Percentiles rank a stretch among this genome's conserved stretches.
These are phyloP conservation scores for Nannochloropsis gaditana DNA, from an alignment of 108 stramenopile genomes.

Conservation along the genomic window DNA sequence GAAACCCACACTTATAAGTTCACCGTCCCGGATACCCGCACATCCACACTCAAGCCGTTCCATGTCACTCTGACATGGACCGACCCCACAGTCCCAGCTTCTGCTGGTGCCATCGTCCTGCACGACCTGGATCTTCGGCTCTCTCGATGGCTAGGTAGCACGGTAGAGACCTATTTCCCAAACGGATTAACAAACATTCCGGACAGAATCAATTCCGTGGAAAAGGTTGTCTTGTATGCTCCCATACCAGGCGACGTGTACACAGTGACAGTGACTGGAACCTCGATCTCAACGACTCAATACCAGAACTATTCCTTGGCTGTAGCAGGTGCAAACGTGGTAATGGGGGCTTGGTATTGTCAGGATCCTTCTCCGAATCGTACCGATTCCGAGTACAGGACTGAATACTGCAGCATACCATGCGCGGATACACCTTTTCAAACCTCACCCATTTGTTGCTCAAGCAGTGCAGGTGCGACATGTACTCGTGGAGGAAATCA, in stretches of 20 bases:
- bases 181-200: conserved; percentile 26
- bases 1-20: conserved; percentile 36
- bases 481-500: no score
- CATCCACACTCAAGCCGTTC: background rate
- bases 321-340: background rate
- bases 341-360: background rate
- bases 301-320: background rate
- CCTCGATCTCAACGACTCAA: background rate
- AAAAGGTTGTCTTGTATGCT: conserved; percentile 25
- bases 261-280: background rate
- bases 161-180: conserved; percentile 43
- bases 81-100: conserved; percentile 40
- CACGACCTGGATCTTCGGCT: conserved; percentile 52
- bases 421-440: no score
- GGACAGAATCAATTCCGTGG: conserved; percentile 41
- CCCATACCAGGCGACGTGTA: background rate
- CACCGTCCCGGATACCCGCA: conserved; percentile 5
- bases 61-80: conserved; percentile 48
- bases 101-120: conserved; percentile 39
- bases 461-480: no score
- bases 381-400: background rate
- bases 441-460: no score
- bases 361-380: background rate
- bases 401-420: background rate
- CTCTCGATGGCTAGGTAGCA: background rate